These are phyloP conservation scores for Silene coronaria DNA, from an alignment of 179 eudicot species.

Conservation along the genomic window DNA sequence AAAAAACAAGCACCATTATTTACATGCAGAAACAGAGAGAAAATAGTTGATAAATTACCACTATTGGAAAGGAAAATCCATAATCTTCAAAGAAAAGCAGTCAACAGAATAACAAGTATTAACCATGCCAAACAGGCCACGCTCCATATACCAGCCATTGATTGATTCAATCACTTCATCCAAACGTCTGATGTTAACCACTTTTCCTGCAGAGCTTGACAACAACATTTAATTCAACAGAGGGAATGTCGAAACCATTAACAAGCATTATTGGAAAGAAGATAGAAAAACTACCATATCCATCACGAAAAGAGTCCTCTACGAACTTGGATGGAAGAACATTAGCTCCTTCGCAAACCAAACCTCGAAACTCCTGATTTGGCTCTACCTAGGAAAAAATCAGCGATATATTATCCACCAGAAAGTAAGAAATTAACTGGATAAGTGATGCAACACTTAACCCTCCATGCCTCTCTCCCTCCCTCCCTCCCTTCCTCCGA, in stretches of 20 bases:
- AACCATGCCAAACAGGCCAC: conserved; percentile 98
- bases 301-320: conserved; percentile 93
- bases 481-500: not conserved
- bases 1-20: conserved; percentile 5
- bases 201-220: conserved; percentile 94
- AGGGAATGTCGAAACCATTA: conserved; percentile 18
- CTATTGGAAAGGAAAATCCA: not conserved
- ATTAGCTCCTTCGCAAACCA: conserved; percentile 99
- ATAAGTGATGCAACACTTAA: not conserved
- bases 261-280: conserved; percentile 8
- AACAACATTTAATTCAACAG: conserved; percentile 30
- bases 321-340: conserved; percentile 87
- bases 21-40: not conserved
- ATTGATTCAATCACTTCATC: conserved; percentile 92
- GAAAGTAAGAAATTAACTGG: not conserved
- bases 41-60: not conserved
- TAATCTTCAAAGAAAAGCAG: not conserved
- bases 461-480: not conserved
- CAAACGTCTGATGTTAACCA: conserved; percentile 78
- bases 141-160: conserved; percentile 97
- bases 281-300: conserved; percentile 59
- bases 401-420: conserved; percentile 6
- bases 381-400: conserved; percentile 72
- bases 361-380: conserved; percentile 94
- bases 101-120: conserved; percentile 18